A percentile compares a stretch with the other conserved stretches of the same genome.
Evolutionary conservation across 352 stramenopile species (phyloP).

Genomic region (Phytopythium vexans): DNA sequence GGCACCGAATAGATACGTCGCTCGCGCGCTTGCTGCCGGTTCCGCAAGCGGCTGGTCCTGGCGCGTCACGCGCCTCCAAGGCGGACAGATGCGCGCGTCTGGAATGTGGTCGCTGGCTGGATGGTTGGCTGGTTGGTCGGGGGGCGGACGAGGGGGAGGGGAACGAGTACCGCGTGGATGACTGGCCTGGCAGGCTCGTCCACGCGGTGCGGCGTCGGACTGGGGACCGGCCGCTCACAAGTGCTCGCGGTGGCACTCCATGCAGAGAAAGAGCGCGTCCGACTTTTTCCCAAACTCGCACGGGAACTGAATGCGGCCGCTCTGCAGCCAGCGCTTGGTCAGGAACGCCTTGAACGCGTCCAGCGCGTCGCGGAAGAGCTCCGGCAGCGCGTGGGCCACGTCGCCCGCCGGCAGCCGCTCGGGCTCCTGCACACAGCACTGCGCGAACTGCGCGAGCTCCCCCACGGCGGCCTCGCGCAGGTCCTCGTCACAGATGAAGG

Average conservation of each 20-base stretch:
- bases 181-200: too few species aligned
- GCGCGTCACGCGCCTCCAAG: neutral
- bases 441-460: conserved; percentile 59
- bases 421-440: conserved; percentile 16
- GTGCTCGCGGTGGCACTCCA: conserved; percentile 83
- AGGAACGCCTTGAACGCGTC: conserved; percentile 70
- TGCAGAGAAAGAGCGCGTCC: conserved; percentile 70
- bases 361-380: conserved; percentile 63
- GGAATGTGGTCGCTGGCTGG: neutral
- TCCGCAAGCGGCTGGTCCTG: too few species aligned
- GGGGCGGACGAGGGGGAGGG: too few species aligned
- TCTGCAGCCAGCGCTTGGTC: conserved; percentile 50
- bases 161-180: neutral
- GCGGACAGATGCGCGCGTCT: neutral
- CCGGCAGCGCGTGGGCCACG: conserved; percentile 55
- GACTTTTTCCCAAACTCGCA: conserved; percentile 84
- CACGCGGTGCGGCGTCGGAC: neutral
- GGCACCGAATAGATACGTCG: too few species aligned
- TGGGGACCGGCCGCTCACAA: conserved; percentile 19
- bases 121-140: neutral
- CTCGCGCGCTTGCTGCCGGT: too few species aligned
- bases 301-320: conserved; percentile 55
- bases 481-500: conserved; percentile 72
- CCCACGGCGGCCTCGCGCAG: conserved; percentile 61
- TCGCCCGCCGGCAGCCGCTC: conserved; percentile 36